Percentiles rank a stretch among this genome's conserved stretches.
Conservation (phyloP, 2,329 filamentous ascomycete genomes). For the Monilinia fructicola region DNA sequence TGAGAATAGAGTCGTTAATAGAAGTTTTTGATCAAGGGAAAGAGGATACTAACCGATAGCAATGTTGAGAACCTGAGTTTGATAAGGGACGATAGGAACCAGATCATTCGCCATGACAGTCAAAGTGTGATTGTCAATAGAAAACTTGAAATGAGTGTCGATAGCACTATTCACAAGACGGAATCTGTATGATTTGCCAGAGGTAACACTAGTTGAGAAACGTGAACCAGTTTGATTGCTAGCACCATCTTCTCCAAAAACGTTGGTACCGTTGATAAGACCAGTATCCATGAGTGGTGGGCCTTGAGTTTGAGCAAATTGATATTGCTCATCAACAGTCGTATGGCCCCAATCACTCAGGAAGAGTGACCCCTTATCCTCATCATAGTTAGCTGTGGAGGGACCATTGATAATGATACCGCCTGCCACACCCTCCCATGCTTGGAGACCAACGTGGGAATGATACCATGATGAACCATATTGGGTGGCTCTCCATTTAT, state of each 20-base stretch:
- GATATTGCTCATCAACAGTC: conserved; percentile 32
- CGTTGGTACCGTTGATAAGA: conserved; percentile 35
- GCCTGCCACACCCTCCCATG: conserved; percentile 57
- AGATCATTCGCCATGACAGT: conserved; percentile 64
- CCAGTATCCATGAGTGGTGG: conserved; percentile 39
- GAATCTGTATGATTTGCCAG: conserved; percentile 47
- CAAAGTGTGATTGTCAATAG: conserved; percentile 51
- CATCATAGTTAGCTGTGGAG: conserved; percentile 57
- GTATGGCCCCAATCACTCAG: conserved; percentile 39
- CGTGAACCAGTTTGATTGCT: conserved; percentile 23
- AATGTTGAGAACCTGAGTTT: conserved; percentile 52
- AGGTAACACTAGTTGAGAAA: conserved; percentile 41
- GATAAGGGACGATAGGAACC: conserved; percentile 41
- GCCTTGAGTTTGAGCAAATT: conserved; percentile 27
- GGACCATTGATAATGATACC: conserved; percentile 62
- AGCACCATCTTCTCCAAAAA: conserved; percentile 21
- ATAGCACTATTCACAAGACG: conserved; percentile 49
- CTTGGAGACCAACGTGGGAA: conserved; percentile 53
- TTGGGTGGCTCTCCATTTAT: conserved; percentile 30
- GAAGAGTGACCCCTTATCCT: conserved; percentile 56
- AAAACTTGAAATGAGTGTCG: conserved; percentile 46
- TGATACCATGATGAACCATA: conserved; percentile 59
- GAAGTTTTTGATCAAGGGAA: neutral
- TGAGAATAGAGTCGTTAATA: neutral
- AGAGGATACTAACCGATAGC: conserved; percentile 46